These are phyloP conservation scores for Kodamaea suecica DNA, from an alignment of 1,139 yeast species.

Conservation along the genomic window DNA sequence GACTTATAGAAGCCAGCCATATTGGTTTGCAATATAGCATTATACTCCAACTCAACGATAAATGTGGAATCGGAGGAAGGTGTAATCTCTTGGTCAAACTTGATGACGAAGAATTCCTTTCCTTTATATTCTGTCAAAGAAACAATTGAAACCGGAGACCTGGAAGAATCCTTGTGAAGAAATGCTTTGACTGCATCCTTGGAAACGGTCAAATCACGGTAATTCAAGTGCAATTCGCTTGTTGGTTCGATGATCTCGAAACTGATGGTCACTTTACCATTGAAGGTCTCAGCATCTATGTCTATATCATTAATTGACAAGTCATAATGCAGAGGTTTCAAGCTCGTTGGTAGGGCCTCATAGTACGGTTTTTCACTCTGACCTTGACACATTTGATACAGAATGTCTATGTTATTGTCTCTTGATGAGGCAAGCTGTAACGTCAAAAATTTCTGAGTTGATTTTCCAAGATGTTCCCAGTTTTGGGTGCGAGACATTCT, in stretches of 20 bases:
- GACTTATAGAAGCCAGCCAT: slow-evolving; percentile 91
- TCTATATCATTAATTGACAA: slow-evolving; percentile 38
- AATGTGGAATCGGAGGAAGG: slow-evolving; percentile 14
- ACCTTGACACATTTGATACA: slow-evolving; percentile 3
- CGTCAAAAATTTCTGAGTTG: no score
- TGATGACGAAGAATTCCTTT: slow-evolving; percentile 29
- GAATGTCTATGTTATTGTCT: neutral
- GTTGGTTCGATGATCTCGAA: slow-evolving; percentile 26
- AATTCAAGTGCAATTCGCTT: slow-evolving; percentile 44
- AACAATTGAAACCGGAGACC: slow-evolving; percentile 11
- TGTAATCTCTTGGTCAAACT: slow-evolving; percentile 15
- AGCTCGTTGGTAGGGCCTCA: slow-evolving; percentile 44
- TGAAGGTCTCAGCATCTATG: slow-evolving; percentile 29
- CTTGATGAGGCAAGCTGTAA: no score
- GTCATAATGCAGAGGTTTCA: slow-evolving; percentile 45
- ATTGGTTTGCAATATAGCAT: slow-evolving; percentile 53
- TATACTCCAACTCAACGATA: slow-evolving; percentile 36
- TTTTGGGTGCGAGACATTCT: no score
- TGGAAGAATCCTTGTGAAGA: slow-evolving; percentile 5
- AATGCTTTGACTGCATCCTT: slow-evolving; percentile 10
- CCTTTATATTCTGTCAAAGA: slow-evolving; percentile 22
- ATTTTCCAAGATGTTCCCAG: no score
- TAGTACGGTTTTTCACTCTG: slow-evolving; percentile 12
- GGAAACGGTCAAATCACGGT: slow-evolving; percentile 30
- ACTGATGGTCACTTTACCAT: slow-evolving; percentile 42